Base-by-base conservation (phyloP, 2,329 filamentous ascomycete species). In the Aschersonia sp. region DNA sequence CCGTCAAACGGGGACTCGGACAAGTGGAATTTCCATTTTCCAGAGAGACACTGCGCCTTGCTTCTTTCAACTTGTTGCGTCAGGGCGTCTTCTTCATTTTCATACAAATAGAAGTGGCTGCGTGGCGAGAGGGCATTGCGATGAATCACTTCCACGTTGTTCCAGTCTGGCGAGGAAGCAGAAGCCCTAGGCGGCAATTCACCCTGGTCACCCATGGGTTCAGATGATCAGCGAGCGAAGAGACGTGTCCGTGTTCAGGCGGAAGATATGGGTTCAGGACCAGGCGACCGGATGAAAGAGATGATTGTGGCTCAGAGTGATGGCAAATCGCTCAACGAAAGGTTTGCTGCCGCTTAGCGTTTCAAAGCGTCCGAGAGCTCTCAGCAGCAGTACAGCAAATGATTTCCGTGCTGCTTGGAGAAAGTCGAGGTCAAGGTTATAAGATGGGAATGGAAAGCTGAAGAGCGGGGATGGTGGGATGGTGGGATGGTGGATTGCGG, bases 71-170 rank as follows among this genome's bases (percentile, higher is more conserved):
- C 58, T 50, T 73, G 65, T 41, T 60, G 59, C 20, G 60, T 58
- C 9, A 80, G 59, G 1, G 77, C 76, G 56, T 74, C 69, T 1
- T 63, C 55, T 50, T 73, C 69, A 10, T 58, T 66, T 40, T 67
- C 56, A 55, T 75, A 80, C 30, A 75, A 61, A 56, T 73, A 71
- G 56, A 80, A 82, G 53, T 75, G 67, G 45, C 74, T 72, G 48
- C 78, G 70, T 4, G 76, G 72, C 6, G 73, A 65, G 5, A 82
- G 65, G 1, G 74, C 77, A 53, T 79, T 79, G 52, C 71, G 73
- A 57, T 81, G 79, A 12, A 82, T 66, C 31, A 82, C 65, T 4
- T 68, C 57, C 49, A 80, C 67, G 54, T 82, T 82, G 58, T 70
- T 77, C 76, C 77, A 82, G 57, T 82, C 77, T 1, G 77, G 77